Percentiles rank a stretch among this genome's conserved stretches.
Evolutionary conservation across 2,329 filamentous ascomycete species (phyloP).

Genomic region (Botrytis hyacinthi): DNA sequence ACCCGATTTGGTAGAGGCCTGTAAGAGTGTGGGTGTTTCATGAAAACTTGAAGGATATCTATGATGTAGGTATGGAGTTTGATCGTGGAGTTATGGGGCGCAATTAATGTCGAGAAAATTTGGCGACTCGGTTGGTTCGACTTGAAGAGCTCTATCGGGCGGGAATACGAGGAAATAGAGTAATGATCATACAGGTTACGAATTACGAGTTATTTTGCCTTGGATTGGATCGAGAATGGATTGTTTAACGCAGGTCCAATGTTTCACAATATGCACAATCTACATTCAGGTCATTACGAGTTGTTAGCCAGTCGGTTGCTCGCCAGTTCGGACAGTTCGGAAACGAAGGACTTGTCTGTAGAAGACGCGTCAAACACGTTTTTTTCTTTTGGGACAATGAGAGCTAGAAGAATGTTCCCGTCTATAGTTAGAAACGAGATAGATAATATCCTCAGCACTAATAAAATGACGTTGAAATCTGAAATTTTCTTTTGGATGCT

Average conservation of each 20-base stretch:
- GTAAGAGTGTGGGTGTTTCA: slow-evolving; percentile 33
- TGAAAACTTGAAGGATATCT: neutral
- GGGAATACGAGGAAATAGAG: neutral
- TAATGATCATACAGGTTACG: neutral
- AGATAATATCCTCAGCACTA: neutral
- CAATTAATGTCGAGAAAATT: neutral
- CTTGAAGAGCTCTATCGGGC: neutral
- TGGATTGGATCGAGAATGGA: neutral
- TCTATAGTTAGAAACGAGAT: neutral
- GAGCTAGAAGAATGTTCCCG: neutral
- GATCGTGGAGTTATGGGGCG: neutral
- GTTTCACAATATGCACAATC: slow-evolving; percentile 8
- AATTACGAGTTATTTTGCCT: neutral
- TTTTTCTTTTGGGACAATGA: neutral
- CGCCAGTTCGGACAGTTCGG: neutral
- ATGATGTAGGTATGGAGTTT: neutral
- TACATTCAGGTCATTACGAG: too few relatives aligned
- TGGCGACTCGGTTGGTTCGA: neutral
- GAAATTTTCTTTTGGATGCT: neutral
- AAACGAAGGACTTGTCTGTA: neutral
- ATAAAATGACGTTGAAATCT: neutral
- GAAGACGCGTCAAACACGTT: neutral
- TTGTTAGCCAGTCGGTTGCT: slow-evolving; percentile 1
- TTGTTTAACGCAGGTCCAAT: neutral
- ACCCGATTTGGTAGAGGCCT: slow-evolving; percentile 51